phyloP scores from a whole-genome alignment of 2,329 filamentous ascomycete species.

The Aureobasidium sp. region DNA sequence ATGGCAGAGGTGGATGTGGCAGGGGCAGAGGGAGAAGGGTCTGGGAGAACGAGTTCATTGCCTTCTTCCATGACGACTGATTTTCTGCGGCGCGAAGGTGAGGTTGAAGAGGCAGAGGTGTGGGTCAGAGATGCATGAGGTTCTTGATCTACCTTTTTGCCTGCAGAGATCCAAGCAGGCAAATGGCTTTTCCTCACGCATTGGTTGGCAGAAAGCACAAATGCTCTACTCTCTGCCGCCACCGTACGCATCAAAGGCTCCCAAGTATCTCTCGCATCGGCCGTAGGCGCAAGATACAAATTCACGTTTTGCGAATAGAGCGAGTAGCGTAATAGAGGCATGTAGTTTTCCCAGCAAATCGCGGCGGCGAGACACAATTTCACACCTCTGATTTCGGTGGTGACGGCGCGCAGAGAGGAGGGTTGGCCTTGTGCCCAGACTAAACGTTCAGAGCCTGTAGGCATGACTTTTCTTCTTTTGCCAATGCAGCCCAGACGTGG shows the following conservation, averaged over 20 bases:
- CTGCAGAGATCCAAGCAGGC: constrained; percentile 46
- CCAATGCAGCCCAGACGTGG: constrained; percentile 64
- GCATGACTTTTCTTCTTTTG: constrained; percentile 89
- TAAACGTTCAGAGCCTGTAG: constrained; percentile 74
- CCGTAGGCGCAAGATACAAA: constrained; percentile 82
- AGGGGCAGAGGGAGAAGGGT: constrained; percentile 16
- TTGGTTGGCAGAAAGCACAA: constrained; percentile 81
- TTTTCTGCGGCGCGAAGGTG: constrained; percentile 2
- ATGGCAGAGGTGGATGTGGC: constrained; percentile 9
- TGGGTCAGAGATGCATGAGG: not conserved
- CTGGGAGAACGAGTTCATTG: constrained; percentile 45
- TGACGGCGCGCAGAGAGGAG: constrained; percentile 68
- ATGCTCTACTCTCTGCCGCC: constrained; percentile 71
- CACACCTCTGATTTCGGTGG: constrained; percentile 69
- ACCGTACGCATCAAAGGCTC: constrained; percentile 72
- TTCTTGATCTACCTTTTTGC: not conserved
- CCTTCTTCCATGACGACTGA: constrained; percentile 36
- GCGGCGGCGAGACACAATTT: constrained; percentile 74
- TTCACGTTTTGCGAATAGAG: constrained; percentile 89
- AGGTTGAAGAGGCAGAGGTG: not conserved
- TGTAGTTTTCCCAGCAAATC: constrained; percentile 97
- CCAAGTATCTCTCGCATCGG: constrained; percentile 79
- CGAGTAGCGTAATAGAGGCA: constrained; percentile 76
- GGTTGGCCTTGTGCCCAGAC: constrained; percentile 85
- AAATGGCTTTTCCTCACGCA: constrained; percentile 55